Evolutionary conservation across 108 stramenopile genomes (phyloP), one percentile per base, ranked within the genome.

Genomic region (Hondaea fermentalgiana): DNA sequence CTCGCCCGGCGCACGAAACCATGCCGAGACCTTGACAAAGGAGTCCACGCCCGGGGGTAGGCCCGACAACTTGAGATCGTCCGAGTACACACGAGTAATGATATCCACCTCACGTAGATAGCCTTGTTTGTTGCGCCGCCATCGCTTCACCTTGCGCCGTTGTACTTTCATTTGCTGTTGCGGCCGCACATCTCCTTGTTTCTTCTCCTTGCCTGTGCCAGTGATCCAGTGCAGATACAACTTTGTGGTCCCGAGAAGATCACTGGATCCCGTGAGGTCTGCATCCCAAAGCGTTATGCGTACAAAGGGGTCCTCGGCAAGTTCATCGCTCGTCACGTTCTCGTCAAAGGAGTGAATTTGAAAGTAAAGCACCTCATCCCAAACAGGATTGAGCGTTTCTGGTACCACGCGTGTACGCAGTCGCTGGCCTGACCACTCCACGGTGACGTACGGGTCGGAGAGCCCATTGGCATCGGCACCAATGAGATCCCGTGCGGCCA

Each of bases 391-490:
- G 23, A 83, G 51, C 19, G 76, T 83, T 23, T 83, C 76, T 14
- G n/a, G 17, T 0, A 83, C 28, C 16, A 28, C 28, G 19, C 23
- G 6, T 43, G 76, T 83, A 6, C 28, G 19, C 17, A 83, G 76
- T 23, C 76, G 76, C 51, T 83, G 76, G 16, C 76, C 76, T 6
- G 49, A 43, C 76, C 76, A 83, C 25, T 47, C 51, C 12, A 83
- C 76, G 10, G 76, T 83, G 3, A 53, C 76, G 76, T 83, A 83
- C 49, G 76, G 76, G 5, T 83, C 76, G 19, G 76, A 83, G 14
- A 83, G 76, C n/a, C 76, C 76, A 3, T 83, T 83, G 14, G 76
- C 76, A 35, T 83, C 76, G 28, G 76, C 76, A 21, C 76, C 76
- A 23, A 83, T 35, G 10, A 83, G 23, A 12, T 83, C 76, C 8